Evolutionary conservation across 169 alveolate genomes (phyloP), one percentile per base, ranked within the genome.

Genomic region (Cryptosporidium andersoni): DNA sequence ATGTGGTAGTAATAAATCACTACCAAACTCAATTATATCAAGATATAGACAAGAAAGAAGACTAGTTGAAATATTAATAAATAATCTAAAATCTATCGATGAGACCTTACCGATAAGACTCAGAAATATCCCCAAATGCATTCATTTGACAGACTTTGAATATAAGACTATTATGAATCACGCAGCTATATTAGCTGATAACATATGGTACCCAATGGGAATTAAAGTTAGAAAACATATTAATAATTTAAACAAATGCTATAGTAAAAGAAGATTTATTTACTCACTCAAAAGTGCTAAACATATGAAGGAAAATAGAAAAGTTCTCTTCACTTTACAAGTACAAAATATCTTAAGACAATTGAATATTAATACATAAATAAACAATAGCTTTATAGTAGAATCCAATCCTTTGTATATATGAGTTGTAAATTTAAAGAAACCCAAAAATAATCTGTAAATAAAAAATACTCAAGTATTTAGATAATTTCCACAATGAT

Each of bases 161-260:
- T 74, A 58, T 25, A 47, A 49, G 1, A 34, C 9, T 9, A 74
- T 74, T 47, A 16, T 74, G 16, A 43, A 4, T 40, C 64, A 58
- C 6, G 12, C 85, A 11, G 16, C 43, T 8, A 14, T 25, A 3
- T 6, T 40, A 11, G 60, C 47, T 3, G 49, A 56, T 0, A 45
- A 47, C 11, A 74, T 74, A 2, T 74, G 85, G 85, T 34, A 62
- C 6, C 85, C 85, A 64, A 8, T 64, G 58, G 16, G 39, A 12
- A n/a, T 34, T 8, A 11, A 16, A 2, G 5, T 64, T 45, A 43
- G 2, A 16, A n/a, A 42, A n/a, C 14, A 64, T 34, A 6, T 64
- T 11, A 64, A 47, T 39, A 64, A 14, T 2, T 60, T 64, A 12
- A 9, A 43, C 1, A 9, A 64, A 34, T 64, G 80, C 3, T 25